Evolutionary conservation across 2,329 filamentous ascomycete genomes (phyloP), one percentile per base, ranked within the genome.

Genomic region (Aspergillus ustus): DNA sequence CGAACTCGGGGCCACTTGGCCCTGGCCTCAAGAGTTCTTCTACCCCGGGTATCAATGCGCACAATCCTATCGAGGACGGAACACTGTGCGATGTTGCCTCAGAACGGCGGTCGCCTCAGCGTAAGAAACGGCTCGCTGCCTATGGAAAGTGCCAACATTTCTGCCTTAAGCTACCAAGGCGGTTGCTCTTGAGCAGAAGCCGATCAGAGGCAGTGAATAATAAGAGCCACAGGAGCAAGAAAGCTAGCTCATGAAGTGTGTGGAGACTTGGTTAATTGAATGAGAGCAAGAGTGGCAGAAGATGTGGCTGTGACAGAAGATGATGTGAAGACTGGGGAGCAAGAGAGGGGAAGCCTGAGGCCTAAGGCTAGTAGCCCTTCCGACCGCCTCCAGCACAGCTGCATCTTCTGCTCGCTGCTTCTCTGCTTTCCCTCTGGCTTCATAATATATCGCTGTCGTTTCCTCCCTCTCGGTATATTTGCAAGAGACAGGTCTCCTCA

Each of bases 371-470:
- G 34, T 40, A 11, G 9, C 15, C 11, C 5, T 40, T 40, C 49
- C 62, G 61, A 67, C 65, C 65, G 63, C 63, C 65, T 67, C 59
- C 61, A 50, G 52, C 48, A 20, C 20, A 46, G 29, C 34, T 25
- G 29, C 57, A 40, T 54, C 51, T 44, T 59, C 55, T 40, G 34
- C 34, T 40, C 25, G 4, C 25, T 25, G 25, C 25, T 25, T 25
- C 25, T 58, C 61, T 62, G 55, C 59, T 57, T 46, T 53, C 43
- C 61, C 49, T 57, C 49, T 62, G 55, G 57, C 64, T 61, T 67
- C 66, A 67, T 66, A 59, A 62, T 67, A 60, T 61, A 59, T 63
- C 61, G 25, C 49, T 60, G 43, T 55, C 48, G 15, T 45, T 49
- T 58, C 29, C 65, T 61, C 20, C 59, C 40, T 46, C 51, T 43